phyloP scores from a whole-genome alignment of 768 basidiomycete species.

The Naganishia vishniacii region DNA sequence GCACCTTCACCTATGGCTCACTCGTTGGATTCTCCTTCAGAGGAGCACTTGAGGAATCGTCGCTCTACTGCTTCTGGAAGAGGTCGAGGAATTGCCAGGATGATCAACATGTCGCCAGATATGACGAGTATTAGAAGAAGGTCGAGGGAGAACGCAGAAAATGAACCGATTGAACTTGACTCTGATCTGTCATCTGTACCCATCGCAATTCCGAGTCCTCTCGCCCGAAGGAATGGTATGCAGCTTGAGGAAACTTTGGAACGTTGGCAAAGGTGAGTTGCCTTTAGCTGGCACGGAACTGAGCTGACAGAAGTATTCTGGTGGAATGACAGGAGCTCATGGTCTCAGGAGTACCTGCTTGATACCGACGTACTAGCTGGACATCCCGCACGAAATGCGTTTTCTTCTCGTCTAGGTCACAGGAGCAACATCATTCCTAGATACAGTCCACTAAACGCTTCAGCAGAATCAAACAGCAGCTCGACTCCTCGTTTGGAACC shows the following conservation, averaged over 20 bases:
- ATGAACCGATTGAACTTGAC: neutral
- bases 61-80: no score
- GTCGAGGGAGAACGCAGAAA: neutral
- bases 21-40: no score
- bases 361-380: no score
- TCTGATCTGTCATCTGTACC: neutral
- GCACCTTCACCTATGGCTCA: no score
- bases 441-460: neutral
- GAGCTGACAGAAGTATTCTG: no score
- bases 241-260: constrained; percentile 2
- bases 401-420: neutral
- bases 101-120: neutral
- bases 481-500: neutral
- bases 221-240: neutral
- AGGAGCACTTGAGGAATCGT: no score
- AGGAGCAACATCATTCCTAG: neutral
- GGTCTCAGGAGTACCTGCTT: no score
- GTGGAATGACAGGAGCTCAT: no score
- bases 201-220: neutral
- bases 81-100: neutral
- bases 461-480: neutral
- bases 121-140: neutral
- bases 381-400: no score
- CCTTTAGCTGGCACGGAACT: neutral
- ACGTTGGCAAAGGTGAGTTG: neutral